These are phyloP conservation scores for Solanum stenotomum DNA, from an alignment of 257 asterid species.

Conservation along the genomic window DNA sequence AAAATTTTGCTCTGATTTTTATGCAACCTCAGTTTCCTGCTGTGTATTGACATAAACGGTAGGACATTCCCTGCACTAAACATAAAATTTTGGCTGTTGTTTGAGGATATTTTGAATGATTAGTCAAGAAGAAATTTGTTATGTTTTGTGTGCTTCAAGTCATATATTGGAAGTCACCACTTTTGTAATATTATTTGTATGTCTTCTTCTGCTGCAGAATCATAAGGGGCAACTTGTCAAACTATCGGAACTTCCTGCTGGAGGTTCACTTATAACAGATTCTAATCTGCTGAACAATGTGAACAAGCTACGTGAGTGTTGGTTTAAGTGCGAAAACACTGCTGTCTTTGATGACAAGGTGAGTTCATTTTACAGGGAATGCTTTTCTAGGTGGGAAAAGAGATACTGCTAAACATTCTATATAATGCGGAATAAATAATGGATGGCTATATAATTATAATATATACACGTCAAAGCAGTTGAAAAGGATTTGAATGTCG, in stretches of 20 bases:
- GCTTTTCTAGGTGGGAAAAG: not conserved
- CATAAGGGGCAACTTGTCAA: slow-evolving; percentile 17
- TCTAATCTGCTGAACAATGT: slow-evolving; percentile 29
- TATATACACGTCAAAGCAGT: not conserved
- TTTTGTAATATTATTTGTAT: not conserved
- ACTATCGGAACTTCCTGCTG: slow-evolving; percentile 30
- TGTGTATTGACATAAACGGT: not conserved
- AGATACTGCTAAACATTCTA: not conserved
- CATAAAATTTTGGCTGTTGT: not conserved
- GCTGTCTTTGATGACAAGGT: slow-evolving; percentile 63
- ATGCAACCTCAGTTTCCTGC: not conserved
- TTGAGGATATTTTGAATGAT: not conserved
- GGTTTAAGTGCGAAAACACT: slow-evolving; percentile 45
- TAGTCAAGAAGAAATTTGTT: not conserved
- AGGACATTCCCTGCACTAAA: not conserved
- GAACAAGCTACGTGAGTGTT: slow-evolving; percentile 46
- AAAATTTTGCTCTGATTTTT: not conserved
- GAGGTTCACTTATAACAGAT: slow-evolving; percentile 23
- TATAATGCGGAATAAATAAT: not conserved
- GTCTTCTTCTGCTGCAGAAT: slow-evolving; percentile 19
- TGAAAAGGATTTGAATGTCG: not conserved
- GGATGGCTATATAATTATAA: not conserved
- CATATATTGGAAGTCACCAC: not conserved
- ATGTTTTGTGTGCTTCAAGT: not conserved
- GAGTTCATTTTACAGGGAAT: slow-evolving; percentile 5